phyloP scores from a whole-genome alignment of 2,329 filamentous ascomycete species.

The Aspergillus pseudotamarii region DNA sequence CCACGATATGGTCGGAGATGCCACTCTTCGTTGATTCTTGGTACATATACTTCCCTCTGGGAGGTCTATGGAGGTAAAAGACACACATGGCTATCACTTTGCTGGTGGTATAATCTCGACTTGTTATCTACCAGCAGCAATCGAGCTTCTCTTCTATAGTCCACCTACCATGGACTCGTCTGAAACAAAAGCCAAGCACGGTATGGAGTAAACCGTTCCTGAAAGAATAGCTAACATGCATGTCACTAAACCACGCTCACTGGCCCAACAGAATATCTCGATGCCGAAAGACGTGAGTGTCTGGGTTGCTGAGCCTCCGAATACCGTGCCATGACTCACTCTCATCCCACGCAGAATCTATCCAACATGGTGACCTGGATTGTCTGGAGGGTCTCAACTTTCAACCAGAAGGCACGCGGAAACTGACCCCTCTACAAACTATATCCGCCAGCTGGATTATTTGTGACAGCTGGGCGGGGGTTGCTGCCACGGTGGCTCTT shows the following conservation, averaged over 20 bases:
- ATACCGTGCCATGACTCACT: not conserved
- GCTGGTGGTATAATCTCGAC: not conserved
- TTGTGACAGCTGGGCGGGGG: conserved; percentile 30
- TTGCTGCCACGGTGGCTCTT: conserved; percentile 25
- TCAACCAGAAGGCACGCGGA: not conserved
- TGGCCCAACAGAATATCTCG: not conserved
- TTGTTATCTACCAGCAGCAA: not conserved
- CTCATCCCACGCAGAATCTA: not conserved
- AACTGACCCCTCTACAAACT: not conserved
- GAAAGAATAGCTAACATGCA: not conserved
- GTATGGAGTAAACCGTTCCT: not conserved
- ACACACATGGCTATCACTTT: not conserved
- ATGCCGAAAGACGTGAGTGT: conserved; percentile 2
- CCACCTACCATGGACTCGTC: not conserved
- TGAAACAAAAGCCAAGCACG: not conserved
- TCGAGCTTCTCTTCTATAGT: not conserved
- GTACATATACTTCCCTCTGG: not conserved
- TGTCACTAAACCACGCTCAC: not conserved
- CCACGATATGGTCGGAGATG: not conserved
- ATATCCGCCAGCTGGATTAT: conserved; percentile 18
- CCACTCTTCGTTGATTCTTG: not conserved
- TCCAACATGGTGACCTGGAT: not conserved
- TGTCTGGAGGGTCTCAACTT: not conserved
- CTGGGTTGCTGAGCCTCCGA: not conserved
- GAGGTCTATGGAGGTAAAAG: too few species aligned